These are phyloP conservation scores for Geotrichum citri-aurantii DNA, from an alignment of 1,139 yeast species.

Conservation along the genomic window DNA sequence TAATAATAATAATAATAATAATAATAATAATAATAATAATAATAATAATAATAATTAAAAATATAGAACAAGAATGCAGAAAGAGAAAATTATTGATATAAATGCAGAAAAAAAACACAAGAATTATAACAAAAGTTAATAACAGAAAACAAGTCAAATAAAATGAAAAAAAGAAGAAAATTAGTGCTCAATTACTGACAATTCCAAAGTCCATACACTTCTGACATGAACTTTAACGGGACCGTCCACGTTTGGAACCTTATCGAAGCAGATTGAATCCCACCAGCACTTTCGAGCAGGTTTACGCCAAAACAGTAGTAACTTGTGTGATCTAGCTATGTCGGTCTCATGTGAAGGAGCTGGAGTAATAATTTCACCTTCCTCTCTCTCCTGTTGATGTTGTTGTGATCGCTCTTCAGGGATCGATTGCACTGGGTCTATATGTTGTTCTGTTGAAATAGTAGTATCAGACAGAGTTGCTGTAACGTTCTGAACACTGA, in stretches of 20 bases:
- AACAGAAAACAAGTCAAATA: background rate
- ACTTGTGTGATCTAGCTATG: conserved; percentile 56
- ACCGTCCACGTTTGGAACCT: conserved; percentile 35
- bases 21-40: background rate
- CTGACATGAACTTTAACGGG: conserved; percentile 60
- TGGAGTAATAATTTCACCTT: background rate
- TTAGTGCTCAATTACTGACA: conserved; percentile 36
- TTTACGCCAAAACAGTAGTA: conserved; percentile 90
- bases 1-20: background rate
- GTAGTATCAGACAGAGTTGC: background rate
- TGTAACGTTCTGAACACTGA: background rate
- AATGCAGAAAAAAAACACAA: background rate
- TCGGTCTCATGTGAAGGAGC: conserved; percentile 19
- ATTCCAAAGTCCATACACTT: conserved; percentile 81
- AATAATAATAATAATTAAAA: background rate
- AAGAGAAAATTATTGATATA: background rate
- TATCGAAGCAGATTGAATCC: conserved; percentile 54
- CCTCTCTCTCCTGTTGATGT: background rate
- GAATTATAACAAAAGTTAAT: background rate
- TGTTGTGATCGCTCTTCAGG: background rate
- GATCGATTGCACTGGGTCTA: background rate
- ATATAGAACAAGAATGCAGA: background rate
- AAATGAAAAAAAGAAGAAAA: background rate
- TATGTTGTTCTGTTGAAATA: background rate
- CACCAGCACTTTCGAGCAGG: conserved; percentile 99